Evolutionary conservation across 805 yeast species (phyloP), one percentile per base, ranked within the genome.

Genomic region (Millerozyma miso): DNA sequence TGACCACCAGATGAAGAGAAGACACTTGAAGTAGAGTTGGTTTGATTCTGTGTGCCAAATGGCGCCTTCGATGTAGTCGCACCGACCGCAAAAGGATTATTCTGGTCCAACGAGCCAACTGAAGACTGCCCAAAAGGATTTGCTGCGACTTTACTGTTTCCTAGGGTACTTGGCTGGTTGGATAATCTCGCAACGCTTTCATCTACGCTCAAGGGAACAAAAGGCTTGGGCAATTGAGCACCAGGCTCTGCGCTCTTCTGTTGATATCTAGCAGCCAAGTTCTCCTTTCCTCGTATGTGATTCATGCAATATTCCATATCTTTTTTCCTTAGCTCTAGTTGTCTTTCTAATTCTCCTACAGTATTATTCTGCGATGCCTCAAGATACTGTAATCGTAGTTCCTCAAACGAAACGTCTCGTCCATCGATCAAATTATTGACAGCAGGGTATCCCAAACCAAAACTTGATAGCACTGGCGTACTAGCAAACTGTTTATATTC

Each of bases 351-450:
- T 13, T 64, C 67, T 0, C 65, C 56, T 1, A 73, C 18, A 0
- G 54, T 53, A 43, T 72, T 71, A 13, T 55, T 54, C 3, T 60
- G 52, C 36, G 53, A 60, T 0, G 82, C 77, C 40, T 70, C 69
- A 47, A 65, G 59, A 45, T 62, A 77, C 46, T 71, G 70, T 40
- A 72, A 59, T 42, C 85, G 59, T 15, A 68, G 59, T 50, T 80
- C 85, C 45, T 79, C 85, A 17, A 60, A 63, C 0, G 83, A 78
- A 17, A 72, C 54, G 46, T 81, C 85, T 52, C 85, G 60, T 1
- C 73, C 77, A 2, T 61, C 49, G 6, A 80, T 75, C 34, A 80
- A 52, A 50, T 76, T 78, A 37, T 67, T 65, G 6, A 67, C 66
- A 0, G 78, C 77, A 1, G 80, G 80, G 2, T 56, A 54, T 1